These are phyloP conservation scores for Penicillium sp. DNA, from an alignment of 2,329 filamentous ascomycete genomes.

Conservation along the genomic window DNA sequence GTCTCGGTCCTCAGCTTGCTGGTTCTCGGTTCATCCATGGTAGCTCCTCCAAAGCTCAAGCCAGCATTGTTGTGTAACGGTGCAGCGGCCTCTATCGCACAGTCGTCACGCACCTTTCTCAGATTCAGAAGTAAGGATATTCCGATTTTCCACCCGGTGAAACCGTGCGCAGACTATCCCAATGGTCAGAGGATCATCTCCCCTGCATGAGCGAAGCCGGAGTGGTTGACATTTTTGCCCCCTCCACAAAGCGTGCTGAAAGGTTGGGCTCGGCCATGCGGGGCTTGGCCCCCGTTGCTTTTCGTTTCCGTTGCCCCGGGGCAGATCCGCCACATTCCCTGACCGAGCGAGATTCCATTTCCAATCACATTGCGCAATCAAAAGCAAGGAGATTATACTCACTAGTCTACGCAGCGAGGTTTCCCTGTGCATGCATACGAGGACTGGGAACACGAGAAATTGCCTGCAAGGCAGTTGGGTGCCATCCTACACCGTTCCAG, in stretches of 20 bases:
- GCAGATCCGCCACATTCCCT: constrained; percentile 26
- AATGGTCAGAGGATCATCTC: constrained; percentile 4
- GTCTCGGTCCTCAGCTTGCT: background rate
- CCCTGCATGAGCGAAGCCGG: constrained; percentile 15
- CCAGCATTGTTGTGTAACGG: background rate
- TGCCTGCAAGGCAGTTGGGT: background rate
- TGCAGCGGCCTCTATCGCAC: background rate
- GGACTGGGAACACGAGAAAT: background rate
- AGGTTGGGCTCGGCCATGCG: constrained; percentile 39
- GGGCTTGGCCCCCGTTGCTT: constrained; percentile 28
- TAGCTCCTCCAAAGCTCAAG: constrained; percentile 13
- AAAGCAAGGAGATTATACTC: background rate
- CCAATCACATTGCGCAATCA: background rate
- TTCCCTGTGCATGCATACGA: background rate
- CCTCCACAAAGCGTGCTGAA: constrained; percentile 21
- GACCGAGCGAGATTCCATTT: background rate
- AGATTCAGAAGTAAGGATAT: background rate
- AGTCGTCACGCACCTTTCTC: background rate
- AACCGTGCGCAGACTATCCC: background rate
- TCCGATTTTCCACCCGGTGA: background rate
- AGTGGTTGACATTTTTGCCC: constrained; percentile 10
- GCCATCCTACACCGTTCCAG: background rate
- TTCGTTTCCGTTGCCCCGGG: constrained; percentile 43
- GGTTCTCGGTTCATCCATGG: constrained; percentile 13
- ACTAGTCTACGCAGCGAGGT: background rate